A percentile compares a stretch with the other conserved stretches of the same genome.
These are phyloP conservation scores for Clathrus columnatus DNA, from an alignment of 768 basidiomycete species.

Conservation along the genomic window DNA sequence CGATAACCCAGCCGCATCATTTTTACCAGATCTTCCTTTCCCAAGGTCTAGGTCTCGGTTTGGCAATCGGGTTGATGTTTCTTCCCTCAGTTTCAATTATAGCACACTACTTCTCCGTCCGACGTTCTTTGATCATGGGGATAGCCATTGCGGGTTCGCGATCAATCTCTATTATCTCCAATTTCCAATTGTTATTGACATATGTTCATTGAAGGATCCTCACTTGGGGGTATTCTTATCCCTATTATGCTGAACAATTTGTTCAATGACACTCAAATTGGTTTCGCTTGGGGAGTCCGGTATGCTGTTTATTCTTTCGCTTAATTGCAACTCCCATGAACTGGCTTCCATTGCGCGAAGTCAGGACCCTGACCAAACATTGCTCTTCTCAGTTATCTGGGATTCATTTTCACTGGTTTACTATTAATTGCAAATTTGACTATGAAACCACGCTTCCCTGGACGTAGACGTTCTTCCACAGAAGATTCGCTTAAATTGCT, in stretches of 20 bases:
- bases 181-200: not conserved
- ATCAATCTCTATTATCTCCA: not conserved
- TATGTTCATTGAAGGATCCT: slow-evolving; percentile 29
- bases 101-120: slow-evolving; percentile 36
- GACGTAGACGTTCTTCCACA: not conserved
- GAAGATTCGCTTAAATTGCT: not conserved
- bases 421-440: slow-evolving; percentile 17
- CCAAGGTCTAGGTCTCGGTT: slow-evolving; percentile 27
- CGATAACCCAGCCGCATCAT: slow-evolving; percentile 12
- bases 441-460: slow-evolving; percentile 15
- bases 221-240: slow-evolving; percentile 23
- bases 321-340: not conserved
- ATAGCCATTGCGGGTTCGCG: not conserved
- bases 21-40: slow-evolving; percentile 32
- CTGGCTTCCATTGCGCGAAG: not conserved
- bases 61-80: slow-evolving; percentile 44
- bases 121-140: slow-evolving; percentile 35
- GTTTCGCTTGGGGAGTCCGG: slow-evolving; percentile 8
- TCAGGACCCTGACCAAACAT: not conserved
- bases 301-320: not conserved
- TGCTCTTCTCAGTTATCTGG: not conserved
- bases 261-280: slow-evolving; percentile 8
- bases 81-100: slow-evolving; percentile 40
- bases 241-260: slow-evolving; percentile 28
- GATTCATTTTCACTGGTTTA: slow-evolving; percentile 15